Evolutionary conservation across 495 filamentous ascomycete genomes (phyloP), one percentile per base, ranked within the genome.

Genomic region (Xylaria cubensis): DNA sequence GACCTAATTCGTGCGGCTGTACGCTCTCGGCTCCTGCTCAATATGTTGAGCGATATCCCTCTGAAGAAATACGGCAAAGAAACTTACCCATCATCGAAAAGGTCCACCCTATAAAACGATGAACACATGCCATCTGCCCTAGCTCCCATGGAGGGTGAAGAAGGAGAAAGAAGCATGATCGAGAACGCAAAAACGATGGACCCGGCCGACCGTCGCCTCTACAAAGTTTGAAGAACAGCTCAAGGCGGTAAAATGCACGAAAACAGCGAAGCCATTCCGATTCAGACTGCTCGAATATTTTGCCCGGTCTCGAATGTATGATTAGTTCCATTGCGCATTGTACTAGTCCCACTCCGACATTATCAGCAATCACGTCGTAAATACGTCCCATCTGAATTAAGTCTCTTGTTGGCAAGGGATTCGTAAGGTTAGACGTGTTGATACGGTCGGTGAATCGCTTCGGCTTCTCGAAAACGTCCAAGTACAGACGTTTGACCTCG

Each of bases 151-250:
- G 53, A 6, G 53, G 24, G 26, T 56, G 53, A 56, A 56, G 26
- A 29, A 56, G 13, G 53, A 56, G 53, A 56, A 56, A 32, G 53
- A 56, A 56, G 13, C n/a, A 29, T 4, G 53, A 56, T 12, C 53
- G 53, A 29, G 53, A 56, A 17, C 6, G 26, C 53, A 32, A 56
- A 56, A 56, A 56, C 26, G 1, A 8, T 32, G 0, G 53, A 5
- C 12, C 12, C 24, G 24, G 21, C 24, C 3, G 0, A 17, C 12
- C 4, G 15, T 56, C 53, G 4, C 53, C 53, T 6, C 26, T 56
- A 17, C 53, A 56, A 26, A 56, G 53, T 12, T 56, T 56, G 53
- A 56, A 56, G 29, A 56, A 56, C 15, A 56, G 53, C 3, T 56
- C 19, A 17, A 56, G 53, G 53, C 26, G 53, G 53, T 56, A 56